Evolutionary conservation across 257 asterid species (phyloP), one percentile per base, ranked within the genome.

Genomic region (Scutellaria baicalensis): DNA sequence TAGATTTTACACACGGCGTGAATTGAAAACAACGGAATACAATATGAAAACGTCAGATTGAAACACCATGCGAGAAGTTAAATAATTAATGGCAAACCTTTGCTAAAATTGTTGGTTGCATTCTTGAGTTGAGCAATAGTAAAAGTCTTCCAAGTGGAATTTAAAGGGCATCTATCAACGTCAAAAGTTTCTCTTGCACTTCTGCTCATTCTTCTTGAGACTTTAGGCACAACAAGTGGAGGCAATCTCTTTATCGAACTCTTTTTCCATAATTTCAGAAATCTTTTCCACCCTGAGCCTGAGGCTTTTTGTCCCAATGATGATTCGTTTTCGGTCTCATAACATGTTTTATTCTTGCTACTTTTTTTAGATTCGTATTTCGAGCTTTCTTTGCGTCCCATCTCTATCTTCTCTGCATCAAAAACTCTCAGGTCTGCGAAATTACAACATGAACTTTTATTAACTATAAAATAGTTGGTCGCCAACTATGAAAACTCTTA

Each of bases 61-160:
- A 5, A 27, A 27, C 4, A 27, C 4, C 33, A 5, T 27, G 33
- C 33, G 33, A 3, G 33, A 27, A 27, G 33, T 27, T 27, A 2
- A 27, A 27, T 27, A 27, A 27, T 27, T 27, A 27, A 27, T 27
- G 33, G 4, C 17, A 18, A 8, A 54, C 94, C 94, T 77, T 59
- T 69, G 83, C 89, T 78, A 58, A 88, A 88, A 67, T 84, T 80
- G 76, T 85, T 80, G 55, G 92, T 85, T 18, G 92, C 92, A 20
- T 51, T 49, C 49, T 76, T 59, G 20, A 88, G 71, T 6, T 88
- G 87, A 10, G 79, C 45, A n/a, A 80, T 77, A 8, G 85, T 80
- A 64, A 85, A 85, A 67, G 77, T 85, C 66, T 64, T 85, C 95
- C 89, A 88, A 4, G 81, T 9, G 14, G 83, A 71, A n/a, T 68